A percentile compares a stretch with the other conserved stretches of the same genome.
Conservation (phyloP, 345 rosid genomes). For the Populus davidiana region DNA sequence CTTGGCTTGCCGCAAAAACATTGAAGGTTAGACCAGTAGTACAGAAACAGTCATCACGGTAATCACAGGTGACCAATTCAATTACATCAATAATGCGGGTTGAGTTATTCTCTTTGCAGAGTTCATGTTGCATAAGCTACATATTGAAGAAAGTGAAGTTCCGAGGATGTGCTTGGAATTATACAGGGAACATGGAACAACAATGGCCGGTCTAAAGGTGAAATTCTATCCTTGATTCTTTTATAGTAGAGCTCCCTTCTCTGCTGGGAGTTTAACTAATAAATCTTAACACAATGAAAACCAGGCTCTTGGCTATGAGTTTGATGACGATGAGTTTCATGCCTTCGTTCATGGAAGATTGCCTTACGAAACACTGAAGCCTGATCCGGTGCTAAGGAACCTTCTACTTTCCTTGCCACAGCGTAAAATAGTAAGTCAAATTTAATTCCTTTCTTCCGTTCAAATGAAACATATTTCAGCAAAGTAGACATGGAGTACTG, state of each 20-base stretch:
- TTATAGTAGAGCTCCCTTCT: not conserved
- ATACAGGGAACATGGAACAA: conserved; percentile 86
- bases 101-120: conserved; percentile 38
- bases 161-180: conserved; percentile 85
- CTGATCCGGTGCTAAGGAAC: conserved; percentile 66
- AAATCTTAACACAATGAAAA: not conserved
- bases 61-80: not conserved
- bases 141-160: conserved; percentile 72
- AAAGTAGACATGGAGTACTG: not conserved
- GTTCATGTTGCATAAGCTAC: conserved; percentile 63
- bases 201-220: conserved; percentile 96
- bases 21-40: conserved; percentile 48
- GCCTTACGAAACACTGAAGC: conserved; percentile 67
- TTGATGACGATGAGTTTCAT: conserved; percentile 82
- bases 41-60: not conserved
- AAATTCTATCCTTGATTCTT: conserved; percentile 2
- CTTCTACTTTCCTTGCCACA: conserved; percentile 81
- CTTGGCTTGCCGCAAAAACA: conserved; percentile 80
- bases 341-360: conserved; percentile 77
- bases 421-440: conserved; percentile 63
- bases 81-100: not conserved
- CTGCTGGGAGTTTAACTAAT: not conserved
- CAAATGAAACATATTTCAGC: not conserved
- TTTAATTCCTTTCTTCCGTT: not conserved
- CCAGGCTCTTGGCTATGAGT: conserved; percentile 80